phyloP scores from a whole-genome alignment of 805 yeast genomes.

The Candida pseudofarinosa region DNA sequence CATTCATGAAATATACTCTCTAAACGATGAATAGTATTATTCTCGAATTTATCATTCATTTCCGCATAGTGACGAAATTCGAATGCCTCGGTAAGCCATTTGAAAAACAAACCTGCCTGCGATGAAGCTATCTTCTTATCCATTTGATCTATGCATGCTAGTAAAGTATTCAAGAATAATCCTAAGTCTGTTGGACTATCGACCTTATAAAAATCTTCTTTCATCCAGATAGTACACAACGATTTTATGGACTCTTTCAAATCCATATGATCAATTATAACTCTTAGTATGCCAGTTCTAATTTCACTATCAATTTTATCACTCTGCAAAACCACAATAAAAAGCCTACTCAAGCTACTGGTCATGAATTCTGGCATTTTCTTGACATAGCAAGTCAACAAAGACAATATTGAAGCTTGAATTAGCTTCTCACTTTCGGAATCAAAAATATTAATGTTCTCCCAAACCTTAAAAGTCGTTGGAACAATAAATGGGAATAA shows the following conservation, averaged over 20 bases:
- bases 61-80: conserved; percentile 54
- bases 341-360: conserved; percentile 60
- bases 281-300: conserved; percentile 58
- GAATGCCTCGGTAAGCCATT: conserved; percentile 64
- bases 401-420: conserved; percentile 67
- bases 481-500: conserved; percentile 81
- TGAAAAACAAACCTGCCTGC: conserved; percentile 64
- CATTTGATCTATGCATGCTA: conserved; percentile 57
- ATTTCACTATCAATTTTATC: conserved; percentile 55
- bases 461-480: conserved; percentile 62
- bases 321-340: conserved; percentile 55
- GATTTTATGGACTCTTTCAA: conserved; percentile 57
- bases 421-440: conserved; percentile 35
- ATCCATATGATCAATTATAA: conserved; percentile 66
- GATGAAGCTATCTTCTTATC: conserved; percentile 74
- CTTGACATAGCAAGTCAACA: conserved; percentile 71
- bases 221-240: conserved; percentile 60
- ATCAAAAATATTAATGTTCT: conserved; percentile 26
- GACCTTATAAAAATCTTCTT: conserved; percentile 27
- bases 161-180: conserved; percentile 64
- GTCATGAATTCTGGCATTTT: conserved; percentile 82
- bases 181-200: conserved; percentile 48
- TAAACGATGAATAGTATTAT: conserved; percentile 72
- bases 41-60: conserved; percentile 43
- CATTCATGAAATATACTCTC: conserved; percentile 73